Base-by-base conservation (phyloP, 345 rosid genomes). In the Rhodomyrtus tomentosa region DNA sequence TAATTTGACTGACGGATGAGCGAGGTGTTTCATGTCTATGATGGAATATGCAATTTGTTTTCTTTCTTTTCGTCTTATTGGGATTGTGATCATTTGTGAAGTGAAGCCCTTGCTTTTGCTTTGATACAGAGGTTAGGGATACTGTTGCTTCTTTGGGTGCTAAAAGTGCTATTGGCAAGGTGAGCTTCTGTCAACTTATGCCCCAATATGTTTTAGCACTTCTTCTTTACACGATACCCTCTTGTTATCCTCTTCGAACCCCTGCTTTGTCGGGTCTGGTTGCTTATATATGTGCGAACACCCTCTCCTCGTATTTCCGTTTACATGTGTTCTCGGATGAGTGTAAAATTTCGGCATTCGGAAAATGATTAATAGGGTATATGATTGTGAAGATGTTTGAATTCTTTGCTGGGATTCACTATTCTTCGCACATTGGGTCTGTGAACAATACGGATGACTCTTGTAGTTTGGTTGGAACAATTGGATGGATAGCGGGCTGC, bases 41-140 rank as follows among this genome's bases (percentile, higher is more conserved):
- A 7, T 53, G 54, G 50, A 45, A n/a, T 83, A 55, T 29, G 51
- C 45, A 68, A 50, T 68, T 24, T 73, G 3, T 13, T 52, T 10
- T 82, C 50, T 74, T 53, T 13, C 21, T 18, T 42, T 50, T 55
- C n/a, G 18, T 42, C 48, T 79, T 54, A 2, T 53, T 83, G 52
- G 50, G 38, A 3, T 7, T 29, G 58, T 74, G 73, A 54, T 25
- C 13, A 2, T 84, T 7, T 29, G 7, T 83, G 53, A 82, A 49
- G 13, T 20, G 73, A 55, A 18, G 40, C 45, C 25, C 50, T 73
- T 85, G 79, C 38, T 16, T 83, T 22, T 62, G 16, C 27, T 81
- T 58, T 86, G 56, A 45, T 88, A 88, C 87, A 94, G 96, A 94
- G 95, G 93, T 93, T 83, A 93, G 90, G 87, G 95, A 92, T 85